Evolutionary conservation across 2,329 filamentous ascomycete genomes (phyloP).

Genomic region (Akanthomyces lecanii): DNA sequence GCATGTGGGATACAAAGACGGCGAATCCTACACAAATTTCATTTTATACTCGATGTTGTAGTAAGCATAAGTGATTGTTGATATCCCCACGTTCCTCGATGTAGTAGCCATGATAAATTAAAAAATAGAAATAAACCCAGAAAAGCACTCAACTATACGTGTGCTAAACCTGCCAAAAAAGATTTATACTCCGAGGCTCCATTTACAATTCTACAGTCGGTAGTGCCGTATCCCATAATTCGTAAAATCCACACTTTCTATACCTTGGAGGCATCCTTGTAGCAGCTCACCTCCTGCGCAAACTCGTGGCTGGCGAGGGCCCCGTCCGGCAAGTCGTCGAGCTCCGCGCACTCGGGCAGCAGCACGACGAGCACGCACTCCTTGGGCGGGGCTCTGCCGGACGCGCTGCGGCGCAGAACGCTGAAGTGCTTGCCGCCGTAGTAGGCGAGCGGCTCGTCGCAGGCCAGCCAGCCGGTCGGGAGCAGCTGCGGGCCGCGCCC

Average conservation of each 20-base stretch:
- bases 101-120: no score
- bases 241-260: background rate
- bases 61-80: no score
- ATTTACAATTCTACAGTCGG: no score
- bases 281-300: constrained; percentile 31
- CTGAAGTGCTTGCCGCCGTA: constrained; percentile 29
- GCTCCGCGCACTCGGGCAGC: constrained; percentile 34
- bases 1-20: no score
- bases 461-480: constrained; percentile 34
- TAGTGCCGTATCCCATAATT: background rate
- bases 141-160: no score
- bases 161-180: no score
- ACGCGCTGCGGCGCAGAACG: constrained; percentile 28
- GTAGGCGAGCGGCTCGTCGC: constrained; percentile 33
- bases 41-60: no score
- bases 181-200: no score
- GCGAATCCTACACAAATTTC: no score
- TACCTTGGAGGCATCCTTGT: constrained; percentile 26
- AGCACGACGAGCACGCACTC: constrained; percentile 35
- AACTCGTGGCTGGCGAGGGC: constrained; percentile 32
- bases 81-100: no score
- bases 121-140: no score
- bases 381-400: constrained; percentile 25
- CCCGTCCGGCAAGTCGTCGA: constrained; percentile 29
- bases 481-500: constrained; percentile 21